A percentile compares a stretch with the other conserved stretches of the same genome.
Evolutionary conservation across 352 stramenopile genomes (phyloP).

Genomic region (Phytopythium ostracodes): DNA sequence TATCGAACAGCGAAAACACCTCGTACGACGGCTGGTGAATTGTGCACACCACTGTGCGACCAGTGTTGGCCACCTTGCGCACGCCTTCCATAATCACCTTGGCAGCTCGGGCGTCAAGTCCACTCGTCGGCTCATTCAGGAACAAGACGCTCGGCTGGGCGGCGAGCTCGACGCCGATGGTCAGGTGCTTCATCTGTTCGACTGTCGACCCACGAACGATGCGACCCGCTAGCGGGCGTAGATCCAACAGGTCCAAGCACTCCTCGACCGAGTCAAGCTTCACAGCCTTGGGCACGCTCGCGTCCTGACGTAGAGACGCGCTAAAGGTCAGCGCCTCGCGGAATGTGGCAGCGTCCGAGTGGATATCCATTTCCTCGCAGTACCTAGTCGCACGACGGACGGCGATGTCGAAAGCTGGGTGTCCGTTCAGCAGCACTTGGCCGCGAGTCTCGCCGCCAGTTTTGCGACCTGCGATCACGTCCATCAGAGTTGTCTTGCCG

Average conservation of each 20-base stretch:
- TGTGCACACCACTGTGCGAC: conserved; percentile 61
- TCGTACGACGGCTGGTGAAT: conserved; percentile 23
- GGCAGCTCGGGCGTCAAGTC: conserved; percentile 73
- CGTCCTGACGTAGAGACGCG: conserved; percentile 47
- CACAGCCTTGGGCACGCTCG: neutral
- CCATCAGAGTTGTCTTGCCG: conserved; percentile 6
- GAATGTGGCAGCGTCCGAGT: conserved; percentile 79
- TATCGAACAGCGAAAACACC: conserved; percentile 66
- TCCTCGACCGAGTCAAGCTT: conserved; percentile 4
- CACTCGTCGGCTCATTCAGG: conserved; percentile 61
- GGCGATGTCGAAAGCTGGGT: conserved; percentile 1
- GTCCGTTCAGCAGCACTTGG: neutral
- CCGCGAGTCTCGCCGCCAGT: neutral
- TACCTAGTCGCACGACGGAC: conserved; percentile 11
- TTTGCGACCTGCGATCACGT: conserved; percentile 4
- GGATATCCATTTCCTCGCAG: conserved; percentile 77
- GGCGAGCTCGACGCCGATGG: conserved; percentile 4
- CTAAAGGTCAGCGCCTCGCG: conserved; percentile 88
- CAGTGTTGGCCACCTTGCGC: conserved; percentile 47
- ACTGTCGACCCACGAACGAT: conserved; percentile 2
- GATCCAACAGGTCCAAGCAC: conserved; percentile 4
- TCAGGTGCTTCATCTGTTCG: conserved; percentile 6
- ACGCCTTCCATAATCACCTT: conserved; percentile 71
- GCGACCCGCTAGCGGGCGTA: neutral
- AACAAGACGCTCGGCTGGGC: conserved; percentile 27